Evolutionary conservation across 2,329 filamentous ascomycete species (phyloP).

Genomic region (Fusarium sp.): DNA sequence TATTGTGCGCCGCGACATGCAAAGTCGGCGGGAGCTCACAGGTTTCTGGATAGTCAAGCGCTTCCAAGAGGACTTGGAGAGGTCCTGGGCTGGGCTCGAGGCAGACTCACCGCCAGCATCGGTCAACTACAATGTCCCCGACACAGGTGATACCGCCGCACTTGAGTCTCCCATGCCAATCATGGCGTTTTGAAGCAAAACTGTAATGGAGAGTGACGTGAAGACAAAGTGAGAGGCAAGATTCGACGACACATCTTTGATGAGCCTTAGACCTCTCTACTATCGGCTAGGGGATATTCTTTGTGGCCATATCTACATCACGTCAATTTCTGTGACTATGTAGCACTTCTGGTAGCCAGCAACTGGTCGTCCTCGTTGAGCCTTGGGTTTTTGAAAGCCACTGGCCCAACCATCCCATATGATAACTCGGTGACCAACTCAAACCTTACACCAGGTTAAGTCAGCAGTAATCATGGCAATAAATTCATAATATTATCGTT

Average conservation of each 20-base stretch:
- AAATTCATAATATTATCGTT: not conserved
- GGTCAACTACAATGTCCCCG: not conserved
- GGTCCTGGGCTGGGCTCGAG: not conserved
- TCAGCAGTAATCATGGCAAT: not conserved
- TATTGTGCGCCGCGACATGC: not conserved
- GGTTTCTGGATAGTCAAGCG: not conserved
- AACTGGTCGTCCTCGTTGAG: not conserved
- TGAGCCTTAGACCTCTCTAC: not conserved
- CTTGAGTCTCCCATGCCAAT: not conserved
- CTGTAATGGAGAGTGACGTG: accelerated
- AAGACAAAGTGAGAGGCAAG: too few species aligned
- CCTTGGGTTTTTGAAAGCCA: not conserved
- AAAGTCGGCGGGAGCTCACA: not conserved
- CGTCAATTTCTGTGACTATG: not conserved
- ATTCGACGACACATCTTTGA: not conserved
- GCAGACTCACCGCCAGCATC: not conserved
- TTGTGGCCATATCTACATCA: not conserved
- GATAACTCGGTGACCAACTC: not conserved
- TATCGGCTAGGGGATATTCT: accelerated
- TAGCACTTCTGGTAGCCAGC: not conserved
- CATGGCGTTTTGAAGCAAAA: not conserved
- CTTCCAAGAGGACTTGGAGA: not conserved
- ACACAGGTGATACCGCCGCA: accelerated
- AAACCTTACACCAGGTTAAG: not conserved
- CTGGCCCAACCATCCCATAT: not conserved